phyloP scores from a whole-genome alignment of 805 yeast species.

The Candida golubevii region DNA sequence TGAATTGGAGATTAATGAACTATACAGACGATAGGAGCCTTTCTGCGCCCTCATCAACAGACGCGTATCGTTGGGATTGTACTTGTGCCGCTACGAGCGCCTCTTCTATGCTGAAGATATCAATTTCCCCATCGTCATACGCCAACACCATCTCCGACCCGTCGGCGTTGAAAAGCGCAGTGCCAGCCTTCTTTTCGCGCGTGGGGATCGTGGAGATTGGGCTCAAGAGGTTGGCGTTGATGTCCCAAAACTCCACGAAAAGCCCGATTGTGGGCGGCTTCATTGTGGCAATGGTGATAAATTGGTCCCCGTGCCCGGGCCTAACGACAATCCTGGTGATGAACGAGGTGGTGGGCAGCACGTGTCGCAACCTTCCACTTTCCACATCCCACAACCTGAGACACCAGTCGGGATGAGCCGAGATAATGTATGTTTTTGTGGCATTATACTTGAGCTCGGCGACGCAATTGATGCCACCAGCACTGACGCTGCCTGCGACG shows the following conservation, averaged over 20 bases:
- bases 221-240: slow-evolving; percentile 7
- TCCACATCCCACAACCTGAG: slow-evolving; percentile 13
- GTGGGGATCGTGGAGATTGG: slow-evolving; percentile 13
- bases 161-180: slow-evolving; percentile 10
- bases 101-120: slow-evolving; percentile 13
- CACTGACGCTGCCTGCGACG: neutral
- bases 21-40: slow-evolving; percentile 8
- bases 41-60: slow-evolving; percentile 5
- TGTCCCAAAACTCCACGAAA: slow-evolving; percentile 17
- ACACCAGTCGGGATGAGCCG: slow-evolving; percentile 16
- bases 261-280: slow-evolving; percentile 11
- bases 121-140: slow-evolving; percentile 14
- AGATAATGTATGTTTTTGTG: slow-evolving; percentile 7
- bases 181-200: slow-evolving; percentile 3
- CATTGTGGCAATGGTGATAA: slow-evolving; percentile 12
- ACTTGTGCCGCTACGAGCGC: slow-evolving; percentile 7
- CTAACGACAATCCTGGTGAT: slow-evolving; percentile 8
- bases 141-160: slow-evolving; percentile 13
- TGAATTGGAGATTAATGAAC: neutral
- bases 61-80: slow-evolving; percentile 1
- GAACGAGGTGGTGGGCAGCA: slow-evolving; percentile 14
- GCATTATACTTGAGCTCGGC: slow-evolving; percentile 9
- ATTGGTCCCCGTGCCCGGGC: slow-evolving; percentile 12
- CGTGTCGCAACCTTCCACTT: slow-evolving; percentile 1
- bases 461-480: slow-evolving; percentile 5